phyloP scores from a whole-genome alignment of 345 rosid species.

The Linum usitatissimum region DNA sequence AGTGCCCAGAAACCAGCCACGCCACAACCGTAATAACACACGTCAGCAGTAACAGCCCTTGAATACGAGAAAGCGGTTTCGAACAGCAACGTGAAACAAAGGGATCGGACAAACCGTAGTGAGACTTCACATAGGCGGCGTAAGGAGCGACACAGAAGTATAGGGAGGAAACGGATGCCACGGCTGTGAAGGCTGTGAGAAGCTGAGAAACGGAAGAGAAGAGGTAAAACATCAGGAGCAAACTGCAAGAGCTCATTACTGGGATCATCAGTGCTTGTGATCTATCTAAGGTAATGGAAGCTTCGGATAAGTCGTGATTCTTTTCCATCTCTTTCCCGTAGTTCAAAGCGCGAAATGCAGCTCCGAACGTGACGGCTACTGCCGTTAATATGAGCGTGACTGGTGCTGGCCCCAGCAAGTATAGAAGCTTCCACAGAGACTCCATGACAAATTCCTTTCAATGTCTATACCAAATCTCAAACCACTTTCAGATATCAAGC shows the following conservation, averaged over 20 bases:
- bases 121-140: slow-evolving; percentile 44
- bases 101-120: slow-evolving; percentile 69
- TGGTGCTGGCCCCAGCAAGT: slow-evolving; percentile 86
- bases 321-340: slow-evolving; percentile 93
- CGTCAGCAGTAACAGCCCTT: slow-evolving; percentile 44
- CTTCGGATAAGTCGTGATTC: slow-evolving; percentile 73
- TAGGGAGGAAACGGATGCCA: slow-evolving; percentile 81
- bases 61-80: slow-evolving; percentile 57
- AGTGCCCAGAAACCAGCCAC: slow-evolving; percentile 93
- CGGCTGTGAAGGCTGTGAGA: slow-evolving; percentile 80
- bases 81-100: slow-evolving; percentile 80
- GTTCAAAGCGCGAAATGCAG: slow-evolving; percentile 92
- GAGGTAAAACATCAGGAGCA: slow-evolving; percentile 90
- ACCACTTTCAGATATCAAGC: slow-evolving; percentile 5
- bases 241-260: slow-evolving; percentile 91
- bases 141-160: slow-evolving; percentile 76
- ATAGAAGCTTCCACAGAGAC: slow-evolving; percentile 70
- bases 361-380: slow-evolving; percentile 74
- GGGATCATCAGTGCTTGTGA: slow-evolving; percentile 97
- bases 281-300: slow-evolving; percentile 71
- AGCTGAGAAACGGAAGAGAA: slow-evolving; percentile 88
- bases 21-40: slow-evolving; percentile 56
- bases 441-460: slow-evolving; percentile 36
- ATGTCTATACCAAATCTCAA: slow-evolving; percentile 11
- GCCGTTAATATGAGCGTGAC: slow-evolving; percentile 74